These are phyloP conservation scores for Mycosphaerella arachidis DNA, from an alignment of 2,329 filamentous ascomycete genomes.

Conservation along the genomic window DNA sequence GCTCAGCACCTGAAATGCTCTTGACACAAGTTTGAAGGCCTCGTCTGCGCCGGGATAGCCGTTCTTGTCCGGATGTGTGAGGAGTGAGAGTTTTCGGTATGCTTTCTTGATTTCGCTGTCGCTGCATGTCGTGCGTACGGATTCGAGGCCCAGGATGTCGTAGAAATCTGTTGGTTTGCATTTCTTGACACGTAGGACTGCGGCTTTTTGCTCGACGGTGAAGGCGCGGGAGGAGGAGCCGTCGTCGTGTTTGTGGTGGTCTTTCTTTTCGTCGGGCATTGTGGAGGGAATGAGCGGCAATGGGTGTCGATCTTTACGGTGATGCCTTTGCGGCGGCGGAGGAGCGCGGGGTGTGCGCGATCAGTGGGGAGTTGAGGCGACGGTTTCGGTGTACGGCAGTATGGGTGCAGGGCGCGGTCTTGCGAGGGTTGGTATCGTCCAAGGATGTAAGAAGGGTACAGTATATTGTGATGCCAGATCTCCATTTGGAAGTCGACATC, in stretches of 20 bases:
- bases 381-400: too few species aligned
- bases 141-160: constrained; percentile 78
- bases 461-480: constrained; percentile 24
- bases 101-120: constrained; percentile 95
- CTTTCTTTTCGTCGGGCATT: constrained; percentile 20
- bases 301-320: neutral
- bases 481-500: constrained; percentile 6
- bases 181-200: constrained; percentile 80
- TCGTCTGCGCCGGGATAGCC: constrained; percentile 92
- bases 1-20: constrained; percentile 87
- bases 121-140: constrained; percentile 59
- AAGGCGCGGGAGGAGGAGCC: constrained; percentile 72
- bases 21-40: constrained; percentile 94
- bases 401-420: neutral
- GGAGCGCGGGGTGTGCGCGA: neutral
- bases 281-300: neutral
- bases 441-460: neutral
- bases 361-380: too few species aligned
- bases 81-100: constrained; percentile 85
- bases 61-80: constrained; percentile 99
- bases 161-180: constrained; percentile 88
- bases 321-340: neutral
- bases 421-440: neutral
- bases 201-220: constrained; percentile 85
- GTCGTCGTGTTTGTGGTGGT: constrained; percentile 64